Evolutionary conservation across 164 flowering plant species (phyloP).

Genomic region (Vitis rotundifolia): DNA sequence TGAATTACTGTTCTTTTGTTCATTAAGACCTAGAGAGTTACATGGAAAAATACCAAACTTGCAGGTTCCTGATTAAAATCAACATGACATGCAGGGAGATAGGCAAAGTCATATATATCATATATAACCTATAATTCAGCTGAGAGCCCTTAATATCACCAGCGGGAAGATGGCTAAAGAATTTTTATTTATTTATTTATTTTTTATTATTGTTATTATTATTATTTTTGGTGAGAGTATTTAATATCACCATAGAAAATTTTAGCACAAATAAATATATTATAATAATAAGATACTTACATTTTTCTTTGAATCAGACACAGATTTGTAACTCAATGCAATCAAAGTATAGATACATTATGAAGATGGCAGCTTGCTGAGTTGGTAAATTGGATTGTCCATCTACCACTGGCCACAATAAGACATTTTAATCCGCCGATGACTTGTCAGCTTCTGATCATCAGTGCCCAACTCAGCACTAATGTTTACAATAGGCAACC

Average conservation of each 20-base stretch:
- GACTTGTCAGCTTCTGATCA: neutral
- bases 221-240: neutral
- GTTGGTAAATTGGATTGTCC: constrained; percentile 9
- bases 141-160: neutral
- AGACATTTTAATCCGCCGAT: neutral
- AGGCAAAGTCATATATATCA: no score
- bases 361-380: neutral
- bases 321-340: neutral
- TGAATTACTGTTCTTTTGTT: no score
- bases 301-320: neutral
- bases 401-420: neutral
- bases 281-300: neutral
- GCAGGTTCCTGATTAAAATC: no score
- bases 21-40: no score
- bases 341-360: neutral
- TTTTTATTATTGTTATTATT: no score
- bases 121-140: no score
- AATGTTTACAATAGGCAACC: constrained; percentile 8
- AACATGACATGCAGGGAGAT: no score
- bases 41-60: no score
- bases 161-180: neutral
- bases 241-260: neutral
- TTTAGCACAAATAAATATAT: neutral
- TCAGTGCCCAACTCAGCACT: neutral
- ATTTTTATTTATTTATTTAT: no score